Base-by-base conservation (phyloP, 345 rosid species). In the Salix koriyanagi region DNA sequence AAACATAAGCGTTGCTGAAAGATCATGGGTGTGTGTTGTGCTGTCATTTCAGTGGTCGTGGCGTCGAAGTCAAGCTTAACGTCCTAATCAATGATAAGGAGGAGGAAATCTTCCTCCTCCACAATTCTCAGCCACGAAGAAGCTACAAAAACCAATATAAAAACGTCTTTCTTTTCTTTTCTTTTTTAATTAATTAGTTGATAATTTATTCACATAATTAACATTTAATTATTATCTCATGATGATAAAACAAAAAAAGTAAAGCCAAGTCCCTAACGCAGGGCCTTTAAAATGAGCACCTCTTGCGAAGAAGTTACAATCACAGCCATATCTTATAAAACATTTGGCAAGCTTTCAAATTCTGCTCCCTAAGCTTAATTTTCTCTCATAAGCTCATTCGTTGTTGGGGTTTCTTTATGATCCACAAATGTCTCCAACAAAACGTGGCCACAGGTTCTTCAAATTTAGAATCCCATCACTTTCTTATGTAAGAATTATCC, bases 361-460 rank as follows among this genome's bases (percentile, higher is more conserved):
- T 19, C 21, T 52, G 9, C 19, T 52, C 58, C 23, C 58, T n/a
- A 6, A 52, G 6, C 37, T 62, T 5, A 9, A 37, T 37, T 7
- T 41, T 36, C 42, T 36, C 46, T 32, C 15, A 7, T 1, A 19
- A 7, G 21, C 2, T 21, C 58, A 2, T 26, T 23, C 32, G 26
- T 28, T 42, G 60, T 41, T 2, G 52, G 56, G 52, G 14, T 11
- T 28, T 56, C 72, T 4, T 4, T 56, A 67, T 11, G 34, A 37
- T 41, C 67, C 79, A 73, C 77, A 81, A 78, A 81, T 75, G 82
- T 26, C 72, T 28, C 80, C 44, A 32, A 30, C 76, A 75, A 75
- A 83, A 71, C 69, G 21, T 34, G 50, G 77, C 85, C 82, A 77
- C 81, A 77, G 70, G 71, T 79, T 79, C 80, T 80, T 83, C 75